Evolutionary conservation across 164 flowering plant species (phyloP).

Genomic region (Hamamelis virginiana): DNA sequence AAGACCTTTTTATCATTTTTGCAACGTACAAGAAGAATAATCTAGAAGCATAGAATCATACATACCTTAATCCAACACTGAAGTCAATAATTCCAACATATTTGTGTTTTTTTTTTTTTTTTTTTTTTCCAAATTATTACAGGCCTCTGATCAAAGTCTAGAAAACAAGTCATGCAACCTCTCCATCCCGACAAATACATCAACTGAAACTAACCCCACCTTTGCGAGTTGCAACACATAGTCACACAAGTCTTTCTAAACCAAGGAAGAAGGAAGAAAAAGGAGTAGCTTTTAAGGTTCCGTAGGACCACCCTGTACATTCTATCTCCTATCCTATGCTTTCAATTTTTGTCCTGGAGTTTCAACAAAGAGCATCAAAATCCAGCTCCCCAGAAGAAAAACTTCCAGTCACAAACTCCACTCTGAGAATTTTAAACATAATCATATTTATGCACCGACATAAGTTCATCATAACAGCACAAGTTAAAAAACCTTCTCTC

Average conservation of each 20-base stretch:
- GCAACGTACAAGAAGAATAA: too few species aligned
- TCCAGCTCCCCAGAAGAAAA: constrained; percentile 32
- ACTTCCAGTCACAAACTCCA: constrained; percentile 31
- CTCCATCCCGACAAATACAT: neutral
- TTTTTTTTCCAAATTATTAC: neutral
- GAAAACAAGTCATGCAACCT: neutral
- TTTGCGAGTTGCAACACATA: neutral
- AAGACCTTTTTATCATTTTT: too few species aligned
- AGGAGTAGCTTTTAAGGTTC: neutral
- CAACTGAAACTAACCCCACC: constrained; percentile 2
- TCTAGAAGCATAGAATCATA: too few species aligned
- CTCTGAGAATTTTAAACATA: constrained; percentile 14
- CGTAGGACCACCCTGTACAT: constrained; percentile 27
- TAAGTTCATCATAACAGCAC: constrained; percentile 1
- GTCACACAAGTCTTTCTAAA: neutral
- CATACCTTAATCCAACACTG: constrained; percentile 10
- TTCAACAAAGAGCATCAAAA: constrained; percentile 43
- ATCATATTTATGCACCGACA: constrained; percentile 22
- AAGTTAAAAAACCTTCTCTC: neutral
- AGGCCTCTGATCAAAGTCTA: neutral
- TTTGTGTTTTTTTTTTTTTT: neutral
- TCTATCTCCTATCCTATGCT: constrained; percentile 21
- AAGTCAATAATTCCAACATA: constrained; percentile 3
- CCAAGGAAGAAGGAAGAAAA: neutral
- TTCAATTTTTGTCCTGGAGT: constrained; percentile 22